Evolutionary conservation across 345 rosid genomes (phyloP), one percentile per base, ranked within the genome.

Genomic region (Rhodamnia argentea): DNA sequence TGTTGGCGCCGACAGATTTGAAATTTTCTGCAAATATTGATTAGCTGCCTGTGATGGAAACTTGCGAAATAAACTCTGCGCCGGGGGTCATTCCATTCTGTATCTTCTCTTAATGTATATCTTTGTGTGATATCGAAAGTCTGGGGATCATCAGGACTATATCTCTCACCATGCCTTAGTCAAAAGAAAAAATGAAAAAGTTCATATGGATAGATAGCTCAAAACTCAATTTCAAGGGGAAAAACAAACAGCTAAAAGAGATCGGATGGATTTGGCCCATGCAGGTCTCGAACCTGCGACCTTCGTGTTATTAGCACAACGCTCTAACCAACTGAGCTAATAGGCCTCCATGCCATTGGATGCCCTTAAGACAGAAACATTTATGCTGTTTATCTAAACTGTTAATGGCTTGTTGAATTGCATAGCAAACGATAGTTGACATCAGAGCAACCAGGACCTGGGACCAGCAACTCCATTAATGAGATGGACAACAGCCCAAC

Each of bases 231-330:
- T 64, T 16, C 0, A 2, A 62, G 15, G 22, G 44, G 23, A 15
- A 29, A 32, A 64, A 29, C 42, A 16, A 29, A 64, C 23, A 4
- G 42, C 12, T 20, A 32, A 64, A 32, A 10, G 78, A 70, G 7
- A 70, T 15, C 5, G 44, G 13, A 64, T 64, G 37, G 2, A 64
- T 23, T 44, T 89, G 92, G 92, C 92, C 92, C 90, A 90, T 91
- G 87, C 92, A 91, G 88, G 91, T 92, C 84, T 91, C 89, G 85
- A 91, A 91, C 93, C 87, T 89, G 90, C 92, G 92, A 93, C 98
- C 96, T 93, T 95, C 95, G 96, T 95, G 94, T 95, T 92, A 96
- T 93, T 96, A 93, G 95, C 96, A 95, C 92, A 92, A 95, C 95
- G 95, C 98, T 96, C 94, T 95, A 93, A 95, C 96, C 96, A 93